These are phyloP conservation scores for Neofusicoccum sp. DNA, from an alignment of 2,329 filamentous ascomycete genomes.

Conservation along the genomic window DNA sequence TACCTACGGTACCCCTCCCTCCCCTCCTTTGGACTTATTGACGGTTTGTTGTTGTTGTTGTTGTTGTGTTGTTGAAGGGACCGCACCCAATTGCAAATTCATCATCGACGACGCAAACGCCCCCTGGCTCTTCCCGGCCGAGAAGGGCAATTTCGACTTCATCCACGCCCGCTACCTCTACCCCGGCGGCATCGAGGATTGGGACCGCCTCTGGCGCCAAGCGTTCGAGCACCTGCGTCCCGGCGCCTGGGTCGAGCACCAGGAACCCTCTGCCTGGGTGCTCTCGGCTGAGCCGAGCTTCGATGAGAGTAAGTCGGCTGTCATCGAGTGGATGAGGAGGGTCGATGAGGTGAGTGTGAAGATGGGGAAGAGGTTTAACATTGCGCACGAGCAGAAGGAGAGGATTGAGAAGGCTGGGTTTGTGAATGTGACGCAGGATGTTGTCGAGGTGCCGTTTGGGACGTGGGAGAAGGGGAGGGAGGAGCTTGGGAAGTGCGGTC, in stretches of 20 bases:
- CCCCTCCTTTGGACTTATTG: too few species aligned
- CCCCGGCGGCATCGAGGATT: slow-evolving; percentile 47
- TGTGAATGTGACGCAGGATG: slow-evolving; percentile 33
- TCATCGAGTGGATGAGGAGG: not conserved
- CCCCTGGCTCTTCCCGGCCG: slow-evolving; percentile 53
- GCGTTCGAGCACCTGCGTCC: slow-evolving; percentile 42
- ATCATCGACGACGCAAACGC: slow-evolving; percentile 41
- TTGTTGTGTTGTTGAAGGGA: slow-evolving; percentile 18
- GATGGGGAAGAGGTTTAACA: slow-evolving; percentile 20
- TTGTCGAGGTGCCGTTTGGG: slow-evolving; percentile 28
- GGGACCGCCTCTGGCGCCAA: slow-evolving; percentile 49
- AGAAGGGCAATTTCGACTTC: slow-evolving; percentile 52
- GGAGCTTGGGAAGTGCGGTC: not conserved
- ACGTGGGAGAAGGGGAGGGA: not conserved
- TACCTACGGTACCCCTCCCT: too few species aligned
- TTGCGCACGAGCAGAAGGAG: slow-evolving; percentile 18
- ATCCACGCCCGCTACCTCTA: slow-evolving; percentile 48
- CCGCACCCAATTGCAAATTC: slow-evolving; percentile 35
- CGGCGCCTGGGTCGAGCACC: slow-evolving; percentile 52
- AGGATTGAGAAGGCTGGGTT: slow-evolving; percentile 31
- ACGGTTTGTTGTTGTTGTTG: not conserved
- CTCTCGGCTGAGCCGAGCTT: slow-evolving; percentile 47
- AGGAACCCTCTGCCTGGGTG: slow-evolving; percentile 50
- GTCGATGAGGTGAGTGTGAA: not conserved
- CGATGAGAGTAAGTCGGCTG: slow-evolving; percentile 24